Base-by-base conservation (phyloP, 805 yeast species). In the Hagleromyces aurorensis region DNA sequence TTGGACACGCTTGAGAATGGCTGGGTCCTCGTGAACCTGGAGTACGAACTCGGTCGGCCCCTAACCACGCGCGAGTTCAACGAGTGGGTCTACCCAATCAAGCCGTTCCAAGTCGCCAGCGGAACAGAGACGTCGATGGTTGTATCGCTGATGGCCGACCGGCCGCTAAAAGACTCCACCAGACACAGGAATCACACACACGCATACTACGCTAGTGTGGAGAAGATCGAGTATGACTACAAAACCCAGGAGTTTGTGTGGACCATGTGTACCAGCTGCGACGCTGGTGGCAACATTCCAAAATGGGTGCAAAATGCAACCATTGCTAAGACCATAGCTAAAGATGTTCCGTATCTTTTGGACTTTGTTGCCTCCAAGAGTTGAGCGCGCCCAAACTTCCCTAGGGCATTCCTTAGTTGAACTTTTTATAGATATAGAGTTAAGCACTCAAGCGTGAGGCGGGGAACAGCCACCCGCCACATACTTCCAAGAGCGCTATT, bases 261-360 rank as follows among this genome's bases (percentile, higher is more conserved):
- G 68, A 37, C 35, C 4, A 63, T 62, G 66, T 49, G 56, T 16
- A 60, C 66, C 1, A 34, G 50, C 6, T 54, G 62, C 32, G 64
- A 63, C 37, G 59, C 64, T 13, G 64, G 64, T 21, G 68, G 68
- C 1, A 47, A 49, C 26, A 55, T 63, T 5, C 67, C 67, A 6
- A 50, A 55, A 28, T 60, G 60, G 56, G 16, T 63, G 10, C 68
- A 63, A 33, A 59, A 58, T 38, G 41, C 59, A 7, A 57, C 59
- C 36, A 59, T 62, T 27, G 57, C 62, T 6, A 60, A 58, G 32
- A 54, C 59, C 13, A 59, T 63, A 8, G 48, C 60, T 13, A 47
- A 52, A 10, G 68, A 63, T 37, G 65, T 63, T 2, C 65, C 66
- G 4, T 44, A 47, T 9, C 52, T 62, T 29, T 35, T 61, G 16